phyloP scores from a whole-genome alignment of 257 asterid species.

The Parsonsia alboflavescens region DNA sequence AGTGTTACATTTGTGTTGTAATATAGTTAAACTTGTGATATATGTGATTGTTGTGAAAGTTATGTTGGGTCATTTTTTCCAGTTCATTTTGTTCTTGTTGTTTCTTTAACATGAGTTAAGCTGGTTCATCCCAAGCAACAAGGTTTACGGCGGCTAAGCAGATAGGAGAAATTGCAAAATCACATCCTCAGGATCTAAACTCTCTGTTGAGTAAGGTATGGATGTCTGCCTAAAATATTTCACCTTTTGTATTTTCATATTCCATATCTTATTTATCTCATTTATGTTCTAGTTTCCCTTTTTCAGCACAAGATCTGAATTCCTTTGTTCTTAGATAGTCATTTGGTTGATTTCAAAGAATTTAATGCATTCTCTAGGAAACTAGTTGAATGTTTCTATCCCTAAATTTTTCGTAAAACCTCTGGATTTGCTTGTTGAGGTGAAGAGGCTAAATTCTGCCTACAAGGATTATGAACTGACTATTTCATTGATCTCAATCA shows the following conservation, averaged over 20 bases:
- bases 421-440: not conserved
- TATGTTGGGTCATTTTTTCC: not conserved
- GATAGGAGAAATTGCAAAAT: constrained; percentile 95
- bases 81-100: not conserved
- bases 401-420: not conserved
- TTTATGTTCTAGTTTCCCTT: not conserved
- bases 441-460: not conserved
- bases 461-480: not conserved
- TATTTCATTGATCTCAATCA: not conserved
- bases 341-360: not conserved
- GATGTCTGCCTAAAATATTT: not conserved
- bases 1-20: not conserved
- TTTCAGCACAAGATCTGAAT: not conserved
- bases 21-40: not conserved
- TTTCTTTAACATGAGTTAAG: constrained; percentile 63
- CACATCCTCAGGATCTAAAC: constrained; percentile 92
- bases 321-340: not conserved
- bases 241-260: not conserved
- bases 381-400: not conserved
- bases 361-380: not conserved
- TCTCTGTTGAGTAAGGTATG: constrained; percentile 83
- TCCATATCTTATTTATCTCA: not conserved
- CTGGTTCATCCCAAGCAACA: constrained; percentile 97
- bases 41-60: not conserved
- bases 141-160: constrained; percentile 97